Base-by-base conservation (phyloP, 2,329 filamentous ascomycete species). In the Raffaelea deltoideospora region DNA sequence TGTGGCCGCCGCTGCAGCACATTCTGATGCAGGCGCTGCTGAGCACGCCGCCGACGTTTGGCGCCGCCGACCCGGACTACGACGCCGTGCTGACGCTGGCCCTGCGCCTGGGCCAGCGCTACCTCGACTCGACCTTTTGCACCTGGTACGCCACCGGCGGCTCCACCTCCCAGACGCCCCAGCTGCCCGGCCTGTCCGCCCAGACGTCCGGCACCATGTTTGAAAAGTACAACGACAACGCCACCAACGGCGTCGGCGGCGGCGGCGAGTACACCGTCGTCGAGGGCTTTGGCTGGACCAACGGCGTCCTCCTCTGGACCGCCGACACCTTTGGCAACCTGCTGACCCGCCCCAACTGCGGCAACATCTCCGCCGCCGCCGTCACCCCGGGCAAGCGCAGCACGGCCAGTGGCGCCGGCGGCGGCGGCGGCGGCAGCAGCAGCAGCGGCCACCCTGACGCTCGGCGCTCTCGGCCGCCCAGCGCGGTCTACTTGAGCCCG, bases 241-340 rank as follows among this genome's bases (percentile, higher is more conserved):
- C 67, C 8, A 72, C 65, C 32, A 75, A 77, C 43, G 67, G 64
- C 1, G 72, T 69, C 2, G 76, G 76, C 21, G 59, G 71, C 7
- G 76, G 76, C 6, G 76, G 76, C 44, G 76, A 80, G 58, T 80
- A 80, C 50, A 65, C 69, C 37, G 76, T 80, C 6, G 76, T 79
- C 3, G 72, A 79, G 54, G 76, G 76, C 1, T 81, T 81, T 45
- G 76, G 76, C 7, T 81, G 76, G 76, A 72, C 70, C 1, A 80
- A 80, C 45, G 76, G 76, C 22, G 74, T 79, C 36, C 52, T 80
- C 22, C 69, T 81, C 36, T 80, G 75, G 74, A 61, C 65, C 1
- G 73, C 66, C 9, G 76, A 80, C 47, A 63, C 62, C 8, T 81
- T 80, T 54, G 67, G 61, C 11, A 59, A 64, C 47, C 54, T 63